Percentiles rank a stretch among this genome's conserved stretches.
Conservation (phyloP, 1,139 yeast genomes). For the Sugiyamaella neomexicana region DNA sequence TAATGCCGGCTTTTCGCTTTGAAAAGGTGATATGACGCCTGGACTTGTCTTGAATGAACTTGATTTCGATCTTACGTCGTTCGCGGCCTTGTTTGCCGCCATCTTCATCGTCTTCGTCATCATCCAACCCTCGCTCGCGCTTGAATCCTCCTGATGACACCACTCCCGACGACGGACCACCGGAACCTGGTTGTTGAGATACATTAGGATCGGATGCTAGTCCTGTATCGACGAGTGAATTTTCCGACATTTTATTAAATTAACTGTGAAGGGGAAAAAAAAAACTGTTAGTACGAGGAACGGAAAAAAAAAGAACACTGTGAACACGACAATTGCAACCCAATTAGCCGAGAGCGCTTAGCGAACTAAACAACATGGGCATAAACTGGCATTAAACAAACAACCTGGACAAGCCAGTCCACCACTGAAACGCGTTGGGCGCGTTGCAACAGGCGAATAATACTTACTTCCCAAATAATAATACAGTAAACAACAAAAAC, state of each 20-base stretch:
- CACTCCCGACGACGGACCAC: constrained; percentile 12
- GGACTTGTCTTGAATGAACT: constrained; percentile 94
- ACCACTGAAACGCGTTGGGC: too few species aligned
- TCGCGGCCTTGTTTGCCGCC: constrained; percentile 68
- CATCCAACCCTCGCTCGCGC: constrained; percentile 35
- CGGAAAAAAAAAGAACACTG: too few species aligned
- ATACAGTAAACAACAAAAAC: constrained; percentile 1
- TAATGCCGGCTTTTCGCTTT: constrained; percentile 96
- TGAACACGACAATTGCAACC: too few species aligned
- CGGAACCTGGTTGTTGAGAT: constrained; percentile 17
- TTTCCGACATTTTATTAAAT: constrained; percentile 27
- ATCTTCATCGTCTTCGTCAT: constrained; percentile 70
- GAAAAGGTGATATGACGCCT: constrained; percentile 97
- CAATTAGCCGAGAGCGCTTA: too few species aligned
- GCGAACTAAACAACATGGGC: too few species aligned
- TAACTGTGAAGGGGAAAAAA: too few species aligned
- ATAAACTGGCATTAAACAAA: neutral
- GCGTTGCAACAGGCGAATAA: too few species aligned
- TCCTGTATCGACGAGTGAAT: constrained; percentile 24
- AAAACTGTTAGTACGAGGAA: neutral
- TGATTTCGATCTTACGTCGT: constrained; percentile 94
- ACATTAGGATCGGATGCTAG: constrained; percentile 21
- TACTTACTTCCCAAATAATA: neutral
- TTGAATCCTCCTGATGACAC: constrained; percentile 23
- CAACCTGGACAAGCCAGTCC: neutral